A percentile compares a stretch with the other conserved stretches of the same genome.
Conservation (phyloP, 495 filamentous ascomycete species). For the Tuber borchii region DNA sequence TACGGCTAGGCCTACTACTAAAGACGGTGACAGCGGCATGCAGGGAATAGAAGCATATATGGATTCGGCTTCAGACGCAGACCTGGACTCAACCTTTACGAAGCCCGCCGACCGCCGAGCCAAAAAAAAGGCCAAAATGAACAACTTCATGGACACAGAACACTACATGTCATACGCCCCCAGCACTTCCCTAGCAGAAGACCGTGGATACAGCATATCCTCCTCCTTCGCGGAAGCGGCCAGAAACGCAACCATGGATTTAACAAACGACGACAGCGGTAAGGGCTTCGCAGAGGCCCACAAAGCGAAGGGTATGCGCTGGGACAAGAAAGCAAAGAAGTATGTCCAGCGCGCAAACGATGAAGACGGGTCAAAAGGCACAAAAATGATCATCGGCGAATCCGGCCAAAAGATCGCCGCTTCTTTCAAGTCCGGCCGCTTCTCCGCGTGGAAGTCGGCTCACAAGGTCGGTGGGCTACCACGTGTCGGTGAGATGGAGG, state of each 20-base stretch:
- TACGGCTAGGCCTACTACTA: conserved; percentile 39
- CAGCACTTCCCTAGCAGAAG: conserved; percentile 69
- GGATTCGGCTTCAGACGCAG: conserved; percentile 62
- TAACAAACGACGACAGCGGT: conserved; percentile 73
- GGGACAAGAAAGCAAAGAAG: conserved; percentile 96
- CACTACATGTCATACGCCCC: conserved; percentile 95
- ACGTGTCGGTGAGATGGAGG: conserved; percentile 71
- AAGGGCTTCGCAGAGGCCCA: conserved; percentile 64
- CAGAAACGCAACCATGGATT: conserved; percentile 77
- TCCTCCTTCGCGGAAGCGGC: conserved; percentile 71
- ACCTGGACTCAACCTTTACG: conserved; percentile 73
- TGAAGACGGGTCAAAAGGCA: conserved; percentile 81
- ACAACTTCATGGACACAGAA: conserved; percentile 71
- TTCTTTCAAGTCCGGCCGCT: conserved; percentile 84
- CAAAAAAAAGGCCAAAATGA: conserved; percentile 39
- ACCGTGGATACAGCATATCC: conserved; percentile 78
- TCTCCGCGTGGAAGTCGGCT: conserved; percentile 80
- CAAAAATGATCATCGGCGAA: conserved; percentile 80
- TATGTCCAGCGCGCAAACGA: conserved; percentile 87
- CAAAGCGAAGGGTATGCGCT: conserved; percentile 65
- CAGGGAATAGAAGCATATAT: conserved; percentile 45
- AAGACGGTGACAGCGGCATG: conserved; percentile 47
- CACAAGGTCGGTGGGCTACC: conserved; percentile 74
- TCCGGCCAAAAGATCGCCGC: conserved; percentile 92
- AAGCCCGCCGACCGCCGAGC: conserved; percentile 33